phyloP scores from a whole-genome alignment of 306 rosid genomes.

The Astragalus membranaceus region DNA sequence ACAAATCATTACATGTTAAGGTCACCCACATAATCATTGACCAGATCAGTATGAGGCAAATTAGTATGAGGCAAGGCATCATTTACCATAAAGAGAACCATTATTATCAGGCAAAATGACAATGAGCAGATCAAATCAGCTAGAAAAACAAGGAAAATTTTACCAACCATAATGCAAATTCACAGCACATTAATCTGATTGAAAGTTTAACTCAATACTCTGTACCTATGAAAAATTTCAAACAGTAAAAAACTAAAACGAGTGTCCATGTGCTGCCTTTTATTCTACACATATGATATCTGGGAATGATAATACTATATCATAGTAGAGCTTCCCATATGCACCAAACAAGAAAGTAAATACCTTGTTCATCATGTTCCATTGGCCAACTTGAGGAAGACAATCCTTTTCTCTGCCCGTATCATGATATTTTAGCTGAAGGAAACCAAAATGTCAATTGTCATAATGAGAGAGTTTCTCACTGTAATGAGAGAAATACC shows the following conservation, averaged over 20 bases:
- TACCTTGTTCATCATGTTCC: conserved; percentile 99
- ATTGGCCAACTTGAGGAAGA: conserved; percentile 94
- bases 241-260: no score
- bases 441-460: neutral
- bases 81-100: conserved; percentile 89
- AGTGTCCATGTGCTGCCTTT: neutral
- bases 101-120: conserved; percentile 93
- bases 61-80: neutral
- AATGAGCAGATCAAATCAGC: conserved; percentile 42
- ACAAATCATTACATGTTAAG: neutral
- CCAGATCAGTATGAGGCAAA: no score
- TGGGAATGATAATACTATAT: no score
- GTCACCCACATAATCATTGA: neutral
- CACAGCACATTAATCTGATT: neutral
- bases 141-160: neutral
- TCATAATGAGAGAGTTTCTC: no score
- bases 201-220: neutral
- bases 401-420: conserved; percentile 94
- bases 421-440: conserved; percentile 89
- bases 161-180: neutral
- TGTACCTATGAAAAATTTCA: neutral
- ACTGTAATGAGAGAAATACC: no score
- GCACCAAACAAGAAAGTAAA: neutral
- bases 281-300: no score
- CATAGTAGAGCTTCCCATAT: neutral